Evolutionary conservation across 371 early-diverging fungal species (phyloP).

Genomic region (Mucor sp.): DNA sequence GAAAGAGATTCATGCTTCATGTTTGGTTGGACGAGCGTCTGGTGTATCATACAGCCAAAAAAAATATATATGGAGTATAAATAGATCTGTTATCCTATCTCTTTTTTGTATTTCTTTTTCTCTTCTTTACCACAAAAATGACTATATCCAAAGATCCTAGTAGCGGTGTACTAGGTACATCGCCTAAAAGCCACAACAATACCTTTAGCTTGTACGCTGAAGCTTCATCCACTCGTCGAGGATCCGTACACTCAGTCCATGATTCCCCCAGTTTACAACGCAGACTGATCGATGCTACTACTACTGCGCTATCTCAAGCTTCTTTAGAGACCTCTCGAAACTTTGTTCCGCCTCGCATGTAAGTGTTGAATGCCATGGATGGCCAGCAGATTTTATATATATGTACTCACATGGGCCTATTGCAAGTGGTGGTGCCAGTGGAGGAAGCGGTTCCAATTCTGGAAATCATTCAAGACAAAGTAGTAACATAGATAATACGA

Average conservation of each 20-base stretch:
- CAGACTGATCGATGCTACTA: constrained; percentile 10
- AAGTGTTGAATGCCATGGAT: not conserved
- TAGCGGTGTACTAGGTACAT: constrained; percentile 7
- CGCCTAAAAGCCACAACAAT: constrained; percentile 8
- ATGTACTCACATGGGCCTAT: not conserved
- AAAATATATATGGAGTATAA: not conserved
- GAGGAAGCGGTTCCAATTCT: constrained; percentile 2
- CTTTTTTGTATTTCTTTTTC: constrained; percentile 2
- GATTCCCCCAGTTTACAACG: constrained; percentile 22
- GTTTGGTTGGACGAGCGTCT: not conserved
- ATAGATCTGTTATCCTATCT: not conserved
- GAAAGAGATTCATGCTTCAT: constrained; percentile 1
- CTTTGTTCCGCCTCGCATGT: constrained; percentile 34
- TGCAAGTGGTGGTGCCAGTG: not conserved
- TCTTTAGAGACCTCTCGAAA: constrained; percentile 4
- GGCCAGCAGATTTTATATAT: not conserved
- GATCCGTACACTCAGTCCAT: constrained; percentile 11
- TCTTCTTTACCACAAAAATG: not conserved
- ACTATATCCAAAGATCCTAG: not conserved
- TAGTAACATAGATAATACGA: constrained; percentile 5
- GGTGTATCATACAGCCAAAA: not conserved
- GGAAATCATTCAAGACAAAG: constrained; percentile 23
- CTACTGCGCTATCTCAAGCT: not conserved
- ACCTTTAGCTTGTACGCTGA: constrained; percentile 30
- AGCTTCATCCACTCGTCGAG: constrained; percentile 24